phyloP scores from a whole-genome alignment of 2,329 filamentous ascomycete species.

The Rhynchosporium secalis region DNA sequence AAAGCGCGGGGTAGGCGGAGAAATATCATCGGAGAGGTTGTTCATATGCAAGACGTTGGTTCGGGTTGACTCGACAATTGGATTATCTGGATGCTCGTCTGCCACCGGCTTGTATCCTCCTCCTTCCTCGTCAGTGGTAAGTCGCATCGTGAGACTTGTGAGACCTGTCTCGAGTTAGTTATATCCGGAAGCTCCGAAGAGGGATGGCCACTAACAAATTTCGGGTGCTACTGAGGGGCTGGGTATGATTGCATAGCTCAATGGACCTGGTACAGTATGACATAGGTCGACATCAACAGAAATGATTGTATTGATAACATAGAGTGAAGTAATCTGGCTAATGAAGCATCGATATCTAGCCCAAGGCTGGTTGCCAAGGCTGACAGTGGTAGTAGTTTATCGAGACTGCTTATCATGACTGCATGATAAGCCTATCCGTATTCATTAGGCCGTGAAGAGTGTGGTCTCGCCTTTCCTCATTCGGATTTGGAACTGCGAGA shows the following conservation, averaged over 20 bases:
- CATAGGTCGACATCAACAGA: background rate
- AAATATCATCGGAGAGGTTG: constrained; percentile 47
- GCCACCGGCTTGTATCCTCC: constrained; percentile 25
- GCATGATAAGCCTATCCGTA: constrained; percentile 15
- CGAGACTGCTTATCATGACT: constrained; percentile 15
- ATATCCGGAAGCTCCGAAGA: background rate
- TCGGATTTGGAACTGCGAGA: constrained; percentile 16
- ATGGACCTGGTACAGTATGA: constrained; percentile 1
- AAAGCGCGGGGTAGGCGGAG: constrained; percentile 58
- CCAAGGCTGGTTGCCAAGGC: constrained; percentile 17
- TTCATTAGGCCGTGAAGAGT: too few species aligned
- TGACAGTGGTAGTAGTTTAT: background rate
- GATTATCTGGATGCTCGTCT: constrained; percentile 37
- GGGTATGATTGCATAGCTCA: background rate
- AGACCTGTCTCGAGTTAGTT: constrained; percentile 10
- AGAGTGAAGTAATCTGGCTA: background rate
- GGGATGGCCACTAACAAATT: background rate
- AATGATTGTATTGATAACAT: background rate
- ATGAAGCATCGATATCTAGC: constrained; percentile 9
- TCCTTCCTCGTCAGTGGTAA: constrained; percentile 29
- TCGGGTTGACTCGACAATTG: constrained; percentile 35
- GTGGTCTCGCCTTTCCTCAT: constrained; percentile 16
- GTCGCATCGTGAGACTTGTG: constrained; percentile 14
- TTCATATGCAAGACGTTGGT: constrained; percentile 41
- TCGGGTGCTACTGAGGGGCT: background rate